A percentile compares a stretch with the other conserved stretches of the same genome.
phyloP scores from a whole-genome alignment of 2,329 filamentous ascomycete genomes.

The Zalaria obscura region DNA sequence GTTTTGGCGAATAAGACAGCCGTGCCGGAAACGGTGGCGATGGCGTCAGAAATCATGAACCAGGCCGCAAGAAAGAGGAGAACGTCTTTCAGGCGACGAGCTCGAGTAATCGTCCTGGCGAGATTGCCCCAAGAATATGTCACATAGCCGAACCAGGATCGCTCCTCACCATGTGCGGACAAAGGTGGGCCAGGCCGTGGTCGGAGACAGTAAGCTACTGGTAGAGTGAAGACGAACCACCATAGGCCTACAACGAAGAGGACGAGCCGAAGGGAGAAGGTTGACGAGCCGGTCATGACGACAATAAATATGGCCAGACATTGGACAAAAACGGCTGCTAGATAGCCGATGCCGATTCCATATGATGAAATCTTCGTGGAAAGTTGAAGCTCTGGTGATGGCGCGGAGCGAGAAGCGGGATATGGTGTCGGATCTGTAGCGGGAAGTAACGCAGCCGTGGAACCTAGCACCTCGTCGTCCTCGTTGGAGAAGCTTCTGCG shows the following conservation, averaged over 20 bases:
- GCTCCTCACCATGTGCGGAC: constrained; percentile 9
- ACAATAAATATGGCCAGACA: constrained; percentile 67
- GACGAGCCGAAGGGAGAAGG: constrained; percentile 74
- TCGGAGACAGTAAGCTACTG: constrained; percentile 74
- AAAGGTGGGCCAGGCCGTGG: constrained; percentile 74
- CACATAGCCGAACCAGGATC: constrained; percentile 57
- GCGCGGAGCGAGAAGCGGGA: constrained; percentile 13
- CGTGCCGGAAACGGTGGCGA: constrained; percentile 87
- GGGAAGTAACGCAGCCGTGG: constrained; percentile 21
- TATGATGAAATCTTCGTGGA: constrained; percentile 85
- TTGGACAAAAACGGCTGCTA: constrained; percentile 73
- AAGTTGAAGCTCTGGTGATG: constrained; percentile 58
- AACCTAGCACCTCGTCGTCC: constrained; percentile 13
- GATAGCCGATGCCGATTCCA: constrained; percentile 88
- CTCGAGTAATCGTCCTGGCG: constrained; percentile 63
- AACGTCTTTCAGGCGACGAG: constrained; percentile 58
- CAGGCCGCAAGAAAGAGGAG: constrained; percentile 72
- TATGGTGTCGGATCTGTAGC: constrained; percentile 10
- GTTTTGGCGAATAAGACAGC: constrained; percentile 95
- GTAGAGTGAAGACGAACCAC: constrained; percentile 89
- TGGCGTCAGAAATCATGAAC: constrained; percentile 89
- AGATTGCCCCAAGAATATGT: constrained; percentile 76
- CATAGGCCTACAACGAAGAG: constrained; percentile 77
- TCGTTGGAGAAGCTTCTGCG: constrained; percentile 1
- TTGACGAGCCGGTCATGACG: constrained; percentile 56